These are phyloP conservation scores for Tetrastigma voinierianum DNA, from an alignment of 164 flowering plant species.

Conservation along the genomic window DNA sequence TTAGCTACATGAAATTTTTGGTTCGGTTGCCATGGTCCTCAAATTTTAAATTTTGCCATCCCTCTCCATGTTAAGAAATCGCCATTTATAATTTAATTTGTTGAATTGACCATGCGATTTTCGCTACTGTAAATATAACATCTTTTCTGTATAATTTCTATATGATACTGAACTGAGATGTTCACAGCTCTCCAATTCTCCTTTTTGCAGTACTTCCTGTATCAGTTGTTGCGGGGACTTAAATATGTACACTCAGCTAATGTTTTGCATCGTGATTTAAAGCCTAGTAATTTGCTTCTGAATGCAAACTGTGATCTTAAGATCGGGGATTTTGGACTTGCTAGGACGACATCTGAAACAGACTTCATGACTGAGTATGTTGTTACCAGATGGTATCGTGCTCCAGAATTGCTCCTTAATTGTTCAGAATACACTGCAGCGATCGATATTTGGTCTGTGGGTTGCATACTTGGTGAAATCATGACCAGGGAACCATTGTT, in stretches of 20 bases:
- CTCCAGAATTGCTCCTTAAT: slow-evolving; percentile 93
- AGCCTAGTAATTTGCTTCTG: slow-evolving; percentile 89
- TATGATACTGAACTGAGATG: too few species aligned
- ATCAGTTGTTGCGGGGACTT: slow-evolving; percentile 85
- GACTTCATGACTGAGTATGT: slow-evolving; percentile 99
- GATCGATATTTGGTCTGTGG: slow-evolving; percentile 96
- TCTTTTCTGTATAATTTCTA: too few species aligned
- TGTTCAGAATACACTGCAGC: slow-evolving; percentile 97
- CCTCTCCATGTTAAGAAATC: too few species aligned
- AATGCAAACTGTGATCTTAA: slow-evolving; percentile 95
- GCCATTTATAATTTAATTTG: too few species aligned
- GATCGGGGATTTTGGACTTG: slow-evolving; percentile 95
- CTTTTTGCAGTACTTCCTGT: slow-evolving; percentile 80
- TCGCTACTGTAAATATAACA: too few species aligned
- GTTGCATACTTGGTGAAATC: slow-evolving; percentile 90
- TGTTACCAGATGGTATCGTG: slow-evolving; percentile 97
- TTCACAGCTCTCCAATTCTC: too few species aligned
- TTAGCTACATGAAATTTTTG: too few species aligned
- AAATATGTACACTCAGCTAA: slow-evolving; percentile 89
- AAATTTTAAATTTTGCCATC: too few species aligned
- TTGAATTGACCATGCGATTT: too few species aligned
- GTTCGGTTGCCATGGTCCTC: too few species aligned
- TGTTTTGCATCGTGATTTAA: slow-evolving; percentile 97
- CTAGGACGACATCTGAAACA: slow-evolving; percentile 95
- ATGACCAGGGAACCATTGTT: slow-evolving; percentile 78